phyloP scores from a whole-genome alignment of 768 basidiomycete species.

The Collybia mongolica region DNA sequence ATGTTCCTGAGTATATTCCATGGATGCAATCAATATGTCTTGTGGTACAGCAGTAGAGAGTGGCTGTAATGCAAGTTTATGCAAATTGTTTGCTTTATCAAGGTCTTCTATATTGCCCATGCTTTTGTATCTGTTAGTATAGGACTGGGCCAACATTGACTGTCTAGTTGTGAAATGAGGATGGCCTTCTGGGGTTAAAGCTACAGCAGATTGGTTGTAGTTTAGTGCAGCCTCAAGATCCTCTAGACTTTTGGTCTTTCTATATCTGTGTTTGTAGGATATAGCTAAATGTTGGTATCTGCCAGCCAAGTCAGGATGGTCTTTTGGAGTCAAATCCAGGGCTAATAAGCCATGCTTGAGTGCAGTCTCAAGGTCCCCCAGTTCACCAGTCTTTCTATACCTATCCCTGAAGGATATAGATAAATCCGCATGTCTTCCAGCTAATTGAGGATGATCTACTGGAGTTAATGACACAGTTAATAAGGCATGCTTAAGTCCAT shows the following conservation, averaged over 20 bases:
- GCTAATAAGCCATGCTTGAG: too few species aligned
- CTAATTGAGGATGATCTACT: too few species aligned
- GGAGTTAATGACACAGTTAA: too few species aligned
- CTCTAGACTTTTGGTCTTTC: neutral
- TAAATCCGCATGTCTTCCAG: too few species aligned
- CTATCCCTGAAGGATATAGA: too few species aligned
- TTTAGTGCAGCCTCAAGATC: conserved; percentile 4
- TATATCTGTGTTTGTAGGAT: neutral
- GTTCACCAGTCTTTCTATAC: too few species aligned
- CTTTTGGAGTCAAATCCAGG: too few species aligned
- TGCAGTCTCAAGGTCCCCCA: too few species aligned
- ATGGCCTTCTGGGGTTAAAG: neutral
- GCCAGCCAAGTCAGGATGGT: too few species aligned
- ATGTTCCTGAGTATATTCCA: neutral
- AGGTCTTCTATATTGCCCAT: conserved; percentile 3
- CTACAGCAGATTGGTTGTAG: neutral
- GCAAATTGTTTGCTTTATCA: neutral
- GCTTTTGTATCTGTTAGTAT: conserved; percentile 1
- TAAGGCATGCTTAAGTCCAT: too few species aligned
- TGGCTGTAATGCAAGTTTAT: conserved; percentile 3
- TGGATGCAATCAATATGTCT: neutral
- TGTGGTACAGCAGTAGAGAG: conserved; percentile 2
- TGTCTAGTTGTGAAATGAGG: neutral
- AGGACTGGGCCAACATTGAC: neutral
- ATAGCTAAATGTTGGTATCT: neutral